Conservation (phyloP, 169 alveolate species). For the Plasmodium gonderi region DNA sequence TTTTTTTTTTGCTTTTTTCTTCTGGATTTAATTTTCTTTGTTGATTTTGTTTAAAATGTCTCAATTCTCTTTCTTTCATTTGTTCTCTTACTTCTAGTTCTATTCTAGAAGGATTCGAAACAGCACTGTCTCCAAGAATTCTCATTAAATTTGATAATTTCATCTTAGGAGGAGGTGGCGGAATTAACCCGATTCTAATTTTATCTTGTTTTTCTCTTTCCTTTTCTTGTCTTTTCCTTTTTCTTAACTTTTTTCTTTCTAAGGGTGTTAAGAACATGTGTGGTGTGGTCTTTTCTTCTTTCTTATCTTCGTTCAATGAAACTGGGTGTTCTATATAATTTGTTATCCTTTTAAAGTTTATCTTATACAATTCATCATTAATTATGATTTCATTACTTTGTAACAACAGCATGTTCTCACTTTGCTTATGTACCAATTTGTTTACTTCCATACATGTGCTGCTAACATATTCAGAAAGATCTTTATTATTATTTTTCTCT, state of each 20-base stretch:
- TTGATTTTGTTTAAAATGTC: slow-evolving; percentile 87
- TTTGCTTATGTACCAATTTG: slow-evolving; percentile 28
- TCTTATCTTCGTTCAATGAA: slow-evolving; percentile 84
- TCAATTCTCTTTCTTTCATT: slow-evolving; percentile 88
- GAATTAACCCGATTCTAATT: slow-evolving; percentile 89
- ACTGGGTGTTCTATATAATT: slow-evolving; percentile 90
- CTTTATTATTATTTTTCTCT: not conserved
- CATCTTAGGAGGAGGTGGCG: slow-evolving; percentile 93
- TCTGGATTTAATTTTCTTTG: slow-evolving; percentile 87
- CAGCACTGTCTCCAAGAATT: slow-evolving; percentile 86
- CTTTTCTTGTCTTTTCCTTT: slow-evolving; percentile 89
- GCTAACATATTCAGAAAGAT: not conserved
- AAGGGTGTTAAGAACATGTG: slow-evolving; percentile 84
- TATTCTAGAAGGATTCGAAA: slow-evolving; percentile 90
- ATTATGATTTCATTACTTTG: slow-evolving; percentile 38
- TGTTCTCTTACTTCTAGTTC: slow-evolving; percentile 89
- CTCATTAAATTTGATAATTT: slow-evolving; percentile 90
- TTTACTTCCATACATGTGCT: not conserved
- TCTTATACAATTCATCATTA: slow-evolving; percentile 63
- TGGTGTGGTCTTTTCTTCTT: slow-evolving; percentile 73
- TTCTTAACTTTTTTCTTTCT: slow-evolving; percentile 87
- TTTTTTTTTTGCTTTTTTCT: slow-evolving; percentile 85
- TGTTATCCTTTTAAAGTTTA: slow-evolving; percentile 79
- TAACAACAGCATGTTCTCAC: slow-evolving; percentile 54
- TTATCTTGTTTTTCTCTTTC: slow-evolving; percentile 90